Evolutionary conservation across 345 rosid genomes (phyloP), one percentile per base, ranked within the genome.

Genomic region (Microcos paniculata): DNA sequence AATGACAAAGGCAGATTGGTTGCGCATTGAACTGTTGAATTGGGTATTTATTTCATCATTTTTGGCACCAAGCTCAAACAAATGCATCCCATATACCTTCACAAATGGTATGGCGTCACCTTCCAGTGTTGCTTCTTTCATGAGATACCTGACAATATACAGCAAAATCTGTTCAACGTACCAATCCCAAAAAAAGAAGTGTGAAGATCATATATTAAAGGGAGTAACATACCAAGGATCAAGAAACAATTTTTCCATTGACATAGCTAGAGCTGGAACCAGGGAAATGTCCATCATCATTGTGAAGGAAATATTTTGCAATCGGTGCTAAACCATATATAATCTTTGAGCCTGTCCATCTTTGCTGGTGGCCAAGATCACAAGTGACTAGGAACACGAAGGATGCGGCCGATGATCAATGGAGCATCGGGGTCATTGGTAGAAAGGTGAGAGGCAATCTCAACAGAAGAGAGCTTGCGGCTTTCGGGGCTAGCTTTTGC

Each of bases 61-160:
- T 21, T 62, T 51, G 16, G 75, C 80, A 56, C 73, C 73, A 69
- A 40, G 79, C 51, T 81, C 85, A 10, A 81, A 81, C 1, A 58
- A 13, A 5, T 73, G 21, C 76, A 81, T 71, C 26, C 83, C 85
- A 45, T 81, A 75, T 8, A 77, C 80, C 43, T 76, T 83, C 43
- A 79, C 57, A 72, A 81, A 85, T 52, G 67, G 62, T 31, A 30
- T 71, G n/a, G n/a, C n/a, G 6, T 85, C 85, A 26, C 86, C 86
- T 35, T 81, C 86, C 53, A 83, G 6, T 35, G 40, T 35, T 35
- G 40, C 40, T 35, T 35, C 40, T 35, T 35, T 35, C 40, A 35
- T 3, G 40, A 3, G 6, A 35, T 35, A 35, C 40, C 40, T 35
- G 6, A n/a, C n/a, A 12, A 42, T 42, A 1, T 6, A 42, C 45